A percentile compares a stretch with the other conserved stretches of the same genome.
Conservation (phyloP, 163 green algal genomes). For the Scenedesmus sp. region DNA sequence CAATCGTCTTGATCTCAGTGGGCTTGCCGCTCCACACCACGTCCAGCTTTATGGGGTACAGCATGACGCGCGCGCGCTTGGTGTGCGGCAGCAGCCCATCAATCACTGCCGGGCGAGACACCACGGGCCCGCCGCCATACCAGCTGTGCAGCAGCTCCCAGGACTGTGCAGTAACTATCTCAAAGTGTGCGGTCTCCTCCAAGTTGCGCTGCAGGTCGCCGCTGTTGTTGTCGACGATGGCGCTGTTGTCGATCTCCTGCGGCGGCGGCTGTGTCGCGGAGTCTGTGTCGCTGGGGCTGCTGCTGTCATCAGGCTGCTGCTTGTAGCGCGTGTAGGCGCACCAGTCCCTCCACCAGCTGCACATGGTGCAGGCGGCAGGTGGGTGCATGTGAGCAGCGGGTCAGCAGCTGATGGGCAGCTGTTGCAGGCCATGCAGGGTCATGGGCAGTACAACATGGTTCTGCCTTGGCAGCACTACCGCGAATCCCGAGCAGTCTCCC, state of each 20-base stretch:
- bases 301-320: constrained; percentile 17
- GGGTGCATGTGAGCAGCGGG: not conserved
- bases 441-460: not conserved
- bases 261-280: not conserved
- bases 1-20: constrained; percentile 9
- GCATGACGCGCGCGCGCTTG: constrained; percentile 50
- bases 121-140: constrained; percentile 55
- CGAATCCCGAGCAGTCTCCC: too few species aligned
- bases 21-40: constrained; percentile 42
- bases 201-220: constrained; percentile 18
- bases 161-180: constrained; percentile 40
- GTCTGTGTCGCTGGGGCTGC: not conserved
- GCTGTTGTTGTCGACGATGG: constrained; percentile 8
- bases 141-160: constrained; percentile 52
- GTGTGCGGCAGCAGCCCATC: constrained; percentile 22
- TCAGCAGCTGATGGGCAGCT: not conserved
- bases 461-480: not conserved
- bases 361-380: not conserved
- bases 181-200: constrained; percentile 55
- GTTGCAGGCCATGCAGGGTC: not conserved
- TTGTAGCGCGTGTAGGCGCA: constrained; percentile 39
- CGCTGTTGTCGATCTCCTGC: constrained; percentile 21
- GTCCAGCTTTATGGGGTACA: constrained; percentile 57
- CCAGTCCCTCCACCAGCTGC: constrained; percentile 45
- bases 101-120: constrained; percentile 40